phyloP scores from a whole-genome alignment of 2,329 filamentous ascomycete species.

The Pseudocercospora pini-densiflorae region DNA sequence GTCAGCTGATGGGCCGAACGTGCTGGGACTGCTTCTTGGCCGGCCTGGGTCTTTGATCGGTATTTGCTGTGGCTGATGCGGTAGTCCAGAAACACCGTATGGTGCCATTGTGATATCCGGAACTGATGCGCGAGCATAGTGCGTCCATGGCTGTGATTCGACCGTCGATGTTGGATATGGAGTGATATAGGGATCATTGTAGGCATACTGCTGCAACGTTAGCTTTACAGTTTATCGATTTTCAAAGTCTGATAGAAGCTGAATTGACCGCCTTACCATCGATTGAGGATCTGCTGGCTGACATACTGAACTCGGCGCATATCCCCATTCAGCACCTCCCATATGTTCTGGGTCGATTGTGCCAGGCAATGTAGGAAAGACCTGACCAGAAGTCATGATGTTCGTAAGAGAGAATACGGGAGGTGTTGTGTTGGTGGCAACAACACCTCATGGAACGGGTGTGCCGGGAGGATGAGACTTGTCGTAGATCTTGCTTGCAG shows the following conservation, averaged over 20 bases:
- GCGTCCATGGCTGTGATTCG: slow-evolving; percentile 38
- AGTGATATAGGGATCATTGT: slow-evolving; percentile 40
- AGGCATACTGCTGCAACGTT: slow-evolving; percentile 33
- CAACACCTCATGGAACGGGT: slow-evolving; percentile 31
- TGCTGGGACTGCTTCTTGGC: slow-evolving; percentile 50
- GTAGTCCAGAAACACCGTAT: slow-evolving; percentile 19
- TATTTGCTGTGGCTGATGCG: slow-evolving; percentile 25
- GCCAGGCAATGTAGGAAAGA: slow-evolving; percentile 32
- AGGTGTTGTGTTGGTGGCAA: slow-evolving; percentile 32
- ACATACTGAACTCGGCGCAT: slow-evolving; percentile 39
- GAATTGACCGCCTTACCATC: neutral
- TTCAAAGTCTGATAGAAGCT: neutral
- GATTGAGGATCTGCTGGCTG: slow-evolving; percentile 10
- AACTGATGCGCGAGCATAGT: slow-evolving; percentile 32
- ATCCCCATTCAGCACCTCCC: slow-evolving; percentile 35
- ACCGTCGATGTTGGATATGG: slow-evolving; percentile 42
- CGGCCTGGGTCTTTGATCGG: slow-evolving; percentile 39
- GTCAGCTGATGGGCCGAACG: slow-evolving; percentile 46
- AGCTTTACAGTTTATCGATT: slow-evolving; percentile 5
- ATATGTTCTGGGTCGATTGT: slow-evolving; percentile 37
- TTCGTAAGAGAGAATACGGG: neutral
- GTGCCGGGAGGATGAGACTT: slow-evolving; percentile 30
- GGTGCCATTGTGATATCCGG: slow-evolving; percentile 32
- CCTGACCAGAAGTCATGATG: slow-evolving; percentile 38
- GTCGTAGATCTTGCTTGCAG: slow-evolving; percentile 29